Base-by-base conservation (phyloP, 148 eudicot species). In the Amaranthus cruentus region DNA sequence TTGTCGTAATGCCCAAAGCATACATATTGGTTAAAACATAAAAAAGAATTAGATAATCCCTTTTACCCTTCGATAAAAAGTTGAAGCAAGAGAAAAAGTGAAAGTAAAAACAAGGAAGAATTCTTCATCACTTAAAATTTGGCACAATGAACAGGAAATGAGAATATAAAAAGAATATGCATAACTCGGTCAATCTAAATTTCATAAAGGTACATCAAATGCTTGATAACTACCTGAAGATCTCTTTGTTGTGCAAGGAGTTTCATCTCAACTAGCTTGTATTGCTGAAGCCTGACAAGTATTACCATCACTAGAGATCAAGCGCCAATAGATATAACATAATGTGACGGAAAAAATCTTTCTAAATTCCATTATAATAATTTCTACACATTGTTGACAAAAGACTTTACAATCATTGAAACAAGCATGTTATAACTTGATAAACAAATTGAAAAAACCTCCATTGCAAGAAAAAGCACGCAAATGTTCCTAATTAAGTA, bases 241-340 rank as follows among this genome's bases (percentile, higher is more conserved):
- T 93, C 97, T 81, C 93, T 87, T 76, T 91, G 94, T 28, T 89
- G 94, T 1, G 97, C 97, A 66, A 91, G 93, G 78, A 89, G 97
- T 78, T 86, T 89, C 91, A 91, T 91, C 81, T 91, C 94, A 69
- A 81, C 90, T 80, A 87, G 47, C 73, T 84, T 87, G 81, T 91
- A 91, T 76, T 87, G 93, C 73, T 93, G 98, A 83, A 93, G 89
- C 81, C 97, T 91, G 87, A 50, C 74, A 70, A 69, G 51, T 21
- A 42, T 68, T 21, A 47, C 55, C 56, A 63, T 14, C 48, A 47
- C 62, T 59, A 68, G 15, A n/a, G 11, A 50, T 60, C 12, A 54
- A 12, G 42, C 6, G 60, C 5, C 12, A 21, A 47, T 38, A 44
- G 42, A 54, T 46, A 13, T 3, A 70, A 5, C 28, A 28, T 13